Base-by-base conservation (phyloP, 1,139 yeast genomes). In the Pichia sp. region DNA sequence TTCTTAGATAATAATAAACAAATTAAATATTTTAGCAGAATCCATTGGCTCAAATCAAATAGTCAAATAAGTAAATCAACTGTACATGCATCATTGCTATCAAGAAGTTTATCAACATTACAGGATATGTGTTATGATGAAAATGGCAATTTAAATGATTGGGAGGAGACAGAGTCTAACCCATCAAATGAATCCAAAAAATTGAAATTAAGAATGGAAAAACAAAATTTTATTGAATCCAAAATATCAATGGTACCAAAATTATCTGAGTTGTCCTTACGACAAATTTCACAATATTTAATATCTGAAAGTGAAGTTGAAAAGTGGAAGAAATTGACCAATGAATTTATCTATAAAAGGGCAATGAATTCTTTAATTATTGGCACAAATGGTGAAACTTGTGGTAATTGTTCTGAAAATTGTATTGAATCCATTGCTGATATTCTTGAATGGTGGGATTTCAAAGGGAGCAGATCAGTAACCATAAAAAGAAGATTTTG, bases 381-480 rank as follows among this genome's bases (percentile, higher is more conserved):
- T 57, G 76, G 79, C 0, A 66, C 70, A 19, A 72, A 73, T 53
- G 72, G 72, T n/a, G 78, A 76, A 52, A 63, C 69, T 0, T 82
- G 87, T 59, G 78, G 81, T 2, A 68, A 70, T 28, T 82, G 87
- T 60, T 62, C 68, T 2, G 51, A 62, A 9, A 66, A 69, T 28
- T 70, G 77, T 36, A 72, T 79, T 9, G 73, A 75, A 47, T 78
- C 82, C 1, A 72, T 74, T 11, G 86, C 84, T 0, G 77, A 78
- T 58, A 73, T 75, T 1, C 60, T 76, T 48, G 87, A 82, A 59
- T 81, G 84, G 84, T 81, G 87, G 84, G 80, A 80, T 54, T 68
- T 76, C 46, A 69, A 71, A 50, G 72, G 69, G 28, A 70, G 74
- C 47, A 65, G 61, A 38, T 60, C 67, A 29, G 65, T 76, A 2